Evolutionary conservation across 139 green algal genomes (phyloP), one percentile per base, ranked within the genome.

Genomic region (Micractinium sp.): DNA sequence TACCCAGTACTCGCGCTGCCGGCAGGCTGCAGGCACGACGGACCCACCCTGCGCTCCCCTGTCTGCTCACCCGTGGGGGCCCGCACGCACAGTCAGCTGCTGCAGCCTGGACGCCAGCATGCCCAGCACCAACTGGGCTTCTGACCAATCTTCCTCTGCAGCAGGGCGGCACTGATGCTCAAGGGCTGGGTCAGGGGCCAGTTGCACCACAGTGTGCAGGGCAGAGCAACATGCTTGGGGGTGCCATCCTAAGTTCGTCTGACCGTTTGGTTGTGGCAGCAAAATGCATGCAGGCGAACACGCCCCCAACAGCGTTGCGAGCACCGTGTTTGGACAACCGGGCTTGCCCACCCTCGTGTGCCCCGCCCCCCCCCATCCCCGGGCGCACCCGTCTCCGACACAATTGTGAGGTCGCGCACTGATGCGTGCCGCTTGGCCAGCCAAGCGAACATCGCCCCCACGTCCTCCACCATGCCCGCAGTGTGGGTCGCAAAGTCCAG

Each of bases 111-210:
- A 27, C 13, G 38, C 71, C 39, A 87, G 67, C 67, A 87, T 47
- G 63, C 83, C 83, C 67, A 87, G 83, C 67, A 87, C 83, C 38
- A 87, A 66, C 25, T 80, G 67, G 2, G n/a, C 60, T 2, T 20
- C 38, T 38, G 47, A 0, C 67, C 83, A 87, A 38, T 87, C 67
- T 16, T 87, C 66, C 29, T n/a, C 83, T 87, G 83, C 81, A 56
- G 56, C 74, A 31, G 7, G 47, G 47, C 9, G 47, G 47, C 9
- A 23, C 36, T 33, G 41, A n/a, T n/a, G n/a, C n/a, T n/a, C n/a
- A 3, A 39, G 47, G 33, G 20, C 23, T 18, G 38, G 14, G 18
- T 9, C 27, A 71, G 47, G 31, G 47, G 18, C 38, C 47, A 41
- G 29, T n/a, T n/a, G n/a, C n/a, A n/a, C n/a, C n/a, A 2, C 14